A percentile compares a stretch with the other conserved stretches of the same genome.
Conservation (phyloP, 345 rosid species). For the Heritiera littoralis region DNA sequence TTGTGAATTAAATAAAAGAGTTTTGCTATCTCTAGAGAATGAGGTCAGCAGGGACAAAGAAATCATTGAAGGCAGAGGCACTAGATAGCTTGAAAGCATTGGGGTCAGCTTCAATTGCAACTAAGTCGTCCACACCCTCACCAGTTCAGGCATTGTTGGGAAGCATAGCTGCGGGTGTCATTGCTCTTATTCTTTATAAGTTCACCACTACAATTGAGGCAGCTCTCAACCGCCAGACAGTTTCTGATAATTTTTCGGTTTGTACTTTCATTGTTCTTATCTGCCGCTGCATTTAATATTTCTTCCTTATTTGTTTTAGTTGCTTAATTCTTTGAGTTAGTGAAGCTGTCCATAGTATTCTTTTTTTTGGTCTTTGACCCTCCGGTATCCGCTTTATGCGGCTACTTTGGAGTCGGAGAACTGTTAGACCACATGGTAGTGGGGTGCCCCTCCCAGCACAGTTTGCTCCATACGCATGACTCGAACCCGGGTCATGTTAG, state of each 20-base stretch:
- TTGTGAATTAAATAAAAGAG: slow-evolving; percentile 13
- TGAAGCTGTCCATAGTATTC: too few species aligned
- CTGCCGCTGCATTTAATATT: too few species aligned
- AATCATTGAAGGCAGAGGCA: slow-evolving; percentile 80
- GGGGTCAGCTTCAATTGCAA: slow-evolving; percentile 54
- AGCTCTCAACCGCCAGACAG: slow-evolving; percentile 70
- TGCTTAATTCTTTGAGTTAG: too few species aligned
- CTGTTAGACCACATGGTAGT: too few species aligned
- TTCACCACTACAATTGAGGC: slow-evolving; percentile 78
- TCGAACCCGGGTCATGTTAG: too few species aligned
- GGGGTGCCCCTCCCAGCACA: too few species aligned
- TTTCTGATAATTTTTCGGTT: slow-evolving; percentile 32
- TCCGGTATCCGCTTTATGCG: too few species aligned
- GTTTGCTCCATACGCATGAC: too few species aligned
- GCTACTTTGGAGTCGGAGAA: too few species aligned
- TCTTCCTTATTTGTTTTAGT: too few species aligned
- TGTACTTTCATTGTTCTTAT: background rate
- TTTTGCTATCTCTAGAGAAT: slow-evolving; percentile 50
- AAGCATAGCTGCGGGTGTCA: slow-evolving; percentile 70
- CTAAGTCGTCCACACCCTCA: slow-evolving; percentile 58
- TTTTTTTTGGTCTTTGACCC: too few species aligned
- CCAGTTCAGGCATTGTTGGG: slow-evolving; percentile 80
- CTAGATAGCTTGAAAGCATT: slow-evolving; percentile 67
- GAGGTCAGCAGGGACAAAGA: slow-evolving; percentile 67
- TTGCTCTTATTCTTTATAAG: slow-evolving; percentile 84